A percentile compares a stretch with the other conserved stretches of the same genome.
phyloP scores from a whole-genome alignment of 495 filamentous ascomycete species.

The Talaromyces thailandensis region DNA sequence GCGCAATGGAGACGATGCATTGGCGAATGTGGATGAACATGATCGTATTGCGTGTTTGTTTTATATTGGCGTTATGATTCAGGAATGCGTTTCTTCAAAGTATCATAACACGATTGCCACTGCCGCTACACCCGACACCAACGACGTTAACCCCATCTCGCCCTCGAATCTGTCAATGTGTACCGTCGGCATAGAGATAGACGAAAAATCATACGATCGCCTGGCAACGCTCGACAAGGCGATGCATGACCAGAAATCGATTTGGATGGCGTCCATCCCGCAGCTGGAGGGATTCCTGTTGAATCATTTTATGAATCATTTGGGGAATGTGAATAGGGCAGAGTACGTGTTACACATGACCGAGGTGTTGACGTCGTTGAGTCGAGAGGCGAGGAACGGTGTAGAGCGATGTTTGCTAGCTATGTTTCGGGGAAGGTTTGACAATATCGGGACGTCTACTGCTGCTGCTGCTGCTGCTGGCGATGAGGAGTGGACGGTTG shows the following conservation, averaged over 20 bases:
- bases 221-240: slow-evolving; percentile 11
- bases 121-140: neutral
- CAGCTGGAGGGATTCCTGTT: slow-evolving; percentile 12
- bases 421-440: slow-evolving; percentile 11
- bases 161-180: neutral
- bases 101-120: slow-evolving; percentile 6
- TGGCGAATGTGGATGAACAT: slow-evolving; percentile 5
- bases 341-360: slow-evolving; percentile 15
- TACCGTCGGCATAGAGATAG: neutral
- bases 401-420: slow-evolving; percentile 22
- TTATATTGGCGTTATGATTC: slow-evolving; percentile 17
- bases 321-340: slow-evolving; percentile 9
- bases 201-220: slow-evolving; percentile 1
- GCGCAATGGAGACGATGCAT: neutral
- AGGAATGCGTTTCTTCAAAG: slow-evolving; percentile 15
- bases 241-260: slow-evolving; percentile 1
- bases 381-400: slow-evolving; percentile 16
- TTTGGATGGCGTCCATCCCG: slow-evolving; percentile 13
- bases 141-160: neutral
- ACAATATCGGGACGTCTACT: neutral
- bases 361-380: slow-evolving; percentile 16
- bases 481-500: slow-evolving; percentile 17
- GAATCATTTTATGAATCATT: slow-evolving; percentile 8
- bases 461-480: neutral
- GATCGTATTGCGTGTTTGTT: slow-evolving; percentile 16